Conservation (phyloP, 164 flowering plant genomes). For the Magnolia sinica region DNA sequence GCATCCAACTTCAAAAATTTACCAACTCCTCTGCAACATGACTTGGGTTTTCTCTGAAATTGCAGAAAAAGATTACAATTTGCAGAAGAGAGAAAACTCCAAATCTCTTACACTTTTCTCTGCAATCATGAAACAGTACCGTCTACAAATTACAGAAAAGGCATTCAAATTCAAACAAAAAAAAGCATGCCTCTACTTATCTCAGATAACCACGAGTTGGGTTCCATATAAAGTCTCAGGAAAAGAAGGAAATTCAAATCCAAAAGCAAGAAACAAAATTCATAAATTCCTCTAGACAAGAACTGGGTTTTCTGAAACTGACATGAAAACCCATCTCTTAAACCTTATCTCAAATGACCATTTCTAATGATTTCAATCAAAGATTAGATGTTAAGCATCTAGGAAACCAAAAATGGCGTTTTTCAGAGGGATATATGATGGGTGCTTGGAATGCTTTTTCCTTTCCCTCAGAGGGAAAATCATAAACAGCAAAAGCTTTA, state of each 20-base stretch:
- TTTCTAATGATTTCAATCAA: conserved; percentile 27
- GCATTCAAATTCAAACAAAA: too few relatives aligned
- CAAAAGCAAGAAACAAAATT: neutral
- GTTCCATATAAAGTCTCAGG: too few relatives aligned
- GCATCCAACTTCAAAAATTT: too few relatives aligned
- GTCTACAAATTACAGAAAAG: neutral
- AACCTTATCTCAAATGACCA: conserved; percentile 13
- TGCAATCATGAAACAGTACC: too few relatives aligned
- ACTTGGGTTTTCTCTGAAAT: too few relatives aligned
- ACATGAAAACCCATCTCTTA: conserved; percentile 13
- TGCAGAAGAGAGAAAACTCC: neutral
- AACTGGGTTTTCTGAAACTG: conserved; percentile 1
- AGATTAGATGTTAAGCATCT: conserved; percentile 46
- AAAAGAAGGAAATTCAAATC: neutral
- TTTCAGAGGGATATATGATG: conserved; percentile 25
- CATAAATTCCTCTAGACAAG: neutral
- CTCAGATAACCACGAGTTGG: too few relatives aligned
- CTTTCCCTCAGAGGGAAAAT: neutral
- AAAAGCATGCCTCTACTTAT: too few relatives aligned
- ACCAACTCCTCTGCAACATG: too few relatives aligned
- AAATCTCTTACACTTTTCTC: neutral
- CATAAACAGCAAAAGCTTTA: neutral
- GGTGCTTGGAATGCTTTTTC: conserved; percentile 1
- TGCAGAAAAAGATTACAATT: too few relatives aligned
- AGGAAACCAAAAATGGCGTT: conserved; percentile 39